These are phyloP conservation scores for Nothophytophthora sp. DNA, from an alignment of 352 stramenopile species.

Conservation along the genomic window DNA sequence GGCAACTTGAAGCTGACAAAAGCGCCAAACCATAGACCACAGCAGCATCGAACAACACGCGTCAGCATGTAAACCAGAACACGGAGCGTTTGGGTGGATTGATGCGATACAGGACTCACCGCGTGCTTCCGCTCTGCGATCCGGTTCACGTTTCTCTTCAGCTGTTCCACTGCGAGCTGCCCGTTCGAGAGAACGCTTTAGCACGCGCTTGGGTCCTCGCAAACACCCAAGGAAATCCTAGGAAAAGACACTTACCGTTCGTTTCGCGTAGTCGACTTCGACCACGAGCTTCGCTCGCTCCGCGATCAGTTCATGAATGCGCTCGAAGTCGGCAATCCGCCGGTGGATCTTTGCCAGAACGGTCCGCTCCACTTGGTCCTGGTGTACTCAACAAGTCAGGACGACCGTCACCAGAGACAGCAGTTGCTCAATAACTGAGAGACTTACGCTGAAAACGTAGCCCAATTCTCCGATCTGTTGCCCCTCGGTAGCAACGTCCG, in stretches of 20 bases:
- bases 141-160: constrained; percentile 59
- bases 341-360: constrained; percentile 47
- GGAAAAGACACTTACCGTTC: constrained; percentile 32
- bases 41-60: no score
- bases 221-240: neutral
- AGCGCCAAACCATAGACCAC: no score
- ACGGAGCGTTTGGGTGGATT: neutral
- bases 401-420: constrained; percentile 2
- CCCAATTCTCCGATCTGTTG: constrained; percentile 21
- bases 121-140: constrained; percentile 58
- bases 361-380: constrained; percentile 43
- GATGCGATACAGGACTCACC: constrained; percentile 27
- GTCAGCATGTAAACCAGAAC: neutral
- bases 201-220: neutral
- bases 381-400: neutral
- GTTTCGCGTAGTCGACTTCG: constrained; percentile 74
- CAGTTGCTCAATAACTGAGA: neutral
- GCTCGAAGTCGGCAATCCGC: constrained; percentile 36
- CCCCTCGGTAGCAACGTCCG: constrained; percentile 11
- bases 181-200: neutral
- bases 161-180: constrained; percentile 51
- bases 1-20: constrained; percentile 25
- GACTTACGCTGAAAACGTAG: constrained; percentile 25
- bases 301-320: constrained; percentile 40
- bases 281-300: constrained; percentile 53